A percentile compares a stretch with the other conserved stretches of the same genome.
These are phyloP conservation scores for Hypoxylon trugodes DNA, from an alignment of 495 filamentous ascomycete genomes.

Conservation along the genomic window DNA sequence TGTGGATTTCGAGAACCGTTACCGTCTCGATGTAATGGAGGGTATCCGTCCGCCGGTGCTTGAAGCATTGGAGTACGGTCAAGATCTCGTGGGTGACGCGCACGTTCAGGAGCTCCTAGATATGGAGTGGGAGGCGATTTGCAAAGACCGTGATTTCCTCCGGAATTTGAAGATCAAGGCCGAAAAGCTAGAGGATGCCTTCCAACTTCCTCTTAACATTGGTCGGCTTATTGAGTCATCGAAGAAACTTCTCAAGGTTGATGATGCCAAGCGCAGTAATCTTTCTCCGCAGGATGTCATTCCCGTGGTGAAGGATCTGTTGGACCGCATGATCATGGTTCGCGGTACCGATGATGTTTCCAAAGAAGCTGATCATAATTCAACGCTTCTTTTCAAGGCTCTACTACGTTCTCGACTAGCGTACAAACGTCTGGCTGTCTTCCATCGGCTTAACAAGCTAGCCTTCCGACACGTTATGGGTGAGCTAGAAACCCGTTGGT, in stretches of 20 bases:
- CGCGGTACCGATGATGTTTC: slow-evolving; percentile 85
- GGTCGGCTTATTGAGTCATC: slow-evolving; percentile 89
- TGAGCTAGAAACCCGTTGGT: slow-evolving; percentile 87
- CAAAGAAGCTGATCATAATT: slow-evolving; percentile 83
- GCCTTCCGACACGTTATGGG: slow-evolving; percentile 94
- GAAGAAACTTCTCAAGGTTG: slow-evolving; percentile 88
- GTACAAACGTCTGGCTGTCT: slow-evolving; percentile 86
- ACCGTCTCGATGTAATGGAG: slow-evolving; percentile 96
- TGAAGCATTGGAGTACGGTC: slow-evolving; percentile 83
- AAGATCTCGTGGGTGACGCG: slow-evolving; percentile 85
- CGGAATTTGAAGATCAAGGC: slow-evolving; percentile 60
- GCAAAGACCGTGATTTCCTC: slow-evolving; percentile 76
- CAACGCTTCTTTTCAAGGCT: slow-evolving; percentile 89
- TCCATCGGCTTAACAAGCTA: slow-evolving; percentile 85
- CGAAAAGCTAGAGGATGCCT: slow-evolving; percentile 75
- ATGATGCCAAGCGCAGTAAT: slow-evolving; percentile 83
- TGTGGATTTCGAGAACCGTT: slow-evolving; percentile 76
- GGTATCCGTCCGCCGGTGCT: slow-evolving; percentile 65
- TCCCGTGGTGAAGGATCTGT: slow-evolving; percentile 76
- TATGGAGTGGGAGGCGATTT: slow-evolving; percentile 83
- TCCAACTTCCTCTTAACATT: slow-evolving; percentile 93
- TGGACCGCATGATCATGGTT: slow-evolving; percentile 82
- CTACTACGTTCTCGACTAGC: slow-evolving; percentile 88
- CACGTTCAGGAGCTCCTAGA: slow-evolving; percentile 86
- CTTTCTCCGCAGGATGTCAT: slow-evolving; percentile 90